Conservation (phyloP, 805 yeast genomes). For the Saturnispora serradocipensis region DNA sequence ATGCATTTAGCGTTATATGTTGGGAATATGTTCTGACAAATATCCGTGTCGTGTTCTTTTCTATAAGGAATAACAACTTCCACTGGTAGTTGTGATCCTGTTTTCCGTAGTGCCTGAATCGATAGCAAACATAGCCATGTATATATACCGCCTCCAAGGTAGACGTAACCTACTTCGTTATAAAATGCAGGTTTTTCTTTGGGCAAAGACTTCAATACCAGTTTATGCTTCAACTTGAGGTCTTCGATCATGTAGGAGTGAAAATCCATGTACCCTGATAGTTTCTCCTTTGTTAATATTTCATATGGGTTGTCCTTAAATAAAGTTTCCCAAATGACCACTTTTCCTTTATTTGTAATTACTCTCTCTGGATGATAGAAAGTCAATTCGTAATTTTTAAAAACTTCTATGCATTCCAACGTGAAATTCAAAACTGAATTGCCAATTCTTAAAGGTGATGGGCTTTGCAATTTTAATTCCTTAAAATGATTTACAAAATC, state of each 20-base stretch:
- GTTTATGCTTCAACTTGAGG: conserved; percentile 38
- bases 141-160: conserved; percentile 37
- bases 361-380: conserved; percentile 17
- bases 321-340: conserved; percentile 18
- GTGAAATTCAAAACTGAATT: conserved; percentile 10
- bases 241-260: conserved; percentile 34
- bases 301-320: conserved; percentile 15
- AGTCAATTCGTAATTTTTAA: conserved; percentile 8
- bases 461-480: background rate
- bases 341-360: conserved; percentile 15
- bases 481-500: conserved; percentile 6
- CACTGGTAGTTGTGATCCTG: conserved; percentile 34
- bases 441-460: background rate
- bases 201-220: conserved; percentile 40
- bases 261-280: conserved; percentile 18
- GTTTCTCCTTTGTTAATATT: conserved; percentile 5
- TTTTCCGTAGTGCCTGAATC: conserved; percentile 32
- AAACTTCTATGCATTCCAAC: conserved; percentile 7
- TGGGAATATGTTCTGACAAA: conserved; percentile 33
- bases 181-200: conserved; percentile 20
- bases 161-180: conserved; percentile 28
- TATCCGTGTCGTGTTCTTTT: conserved; percentile 10
- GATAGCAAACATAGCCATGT: conserved; percentile 34
- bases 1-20: conserved; percentile 34
- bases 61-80: conserved; percentile 16